Evolutionary conservation across 805 yeast species (phyloP).

Genomic region (Millerago galiae): DNA sequence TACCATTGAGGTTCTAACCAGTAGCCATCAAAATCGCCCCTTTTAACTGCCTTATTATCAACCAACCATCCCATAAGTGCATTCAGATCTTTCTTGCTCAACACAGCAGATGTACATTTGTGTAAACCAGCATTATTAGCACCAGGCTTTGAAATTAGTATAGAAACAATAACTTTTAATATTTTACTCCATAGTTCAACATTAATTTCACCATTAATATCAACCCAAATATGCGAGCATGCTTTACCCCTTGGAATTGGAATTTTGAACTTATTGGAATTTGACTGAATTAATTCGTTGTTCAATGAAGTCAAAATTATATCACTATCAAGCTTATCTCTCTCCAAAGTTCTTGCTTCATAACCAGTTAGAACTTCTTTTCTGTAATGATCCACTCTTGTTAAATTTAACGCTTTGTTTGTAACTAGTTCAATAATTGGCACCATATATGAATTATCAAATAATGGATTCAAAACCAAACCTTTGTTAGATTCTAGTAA

Average conservation of each 20-base stretch:
- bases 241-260: conserved; percentile 56
- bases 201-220: conserved; percentile 55
- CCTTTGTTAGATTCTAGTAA: conserved; percentile 46
- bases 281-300: conserved; percentile 3
- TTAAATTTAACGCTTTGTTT: conserved; percentile 32
- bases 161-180: conserved; percentile 38
- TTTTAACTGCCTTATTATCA: conserved; percentile 30
- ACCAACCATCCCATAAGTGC: conserved; percentile 40
- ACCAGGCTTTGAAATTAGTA: conserved; percentile 52
- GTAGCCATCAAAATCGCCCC: conserved; percentile 32
- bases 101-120: conserved; percentile 15
- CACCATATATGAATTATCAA: conserved; percentile 58
- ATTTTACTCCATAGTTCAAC: conserved; percentile 53
- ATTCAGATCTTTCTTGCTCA: conserved; percentile 28
- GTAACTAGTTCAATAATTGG: conserved; percentile 51
- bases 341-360: conserved; percentile 69
- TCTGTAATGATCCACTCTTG: conserved; percentile 50
- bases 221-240: conserved; percentile 69
- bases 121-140: conserved; percentile 26
- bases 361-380: conserved; percentile 52
- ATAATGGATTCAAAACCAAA: conserved; percentile 42
- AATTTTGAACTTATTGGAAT: conserved; percentile 10
- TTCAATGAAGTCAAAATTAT: conserved; percentile 33
- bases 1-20: conserved; percentile 44
- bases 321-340: conserved; percentile 60